These are phyloP conservation scores for Pholiota conissans DNA, from an alignment of 768 basidiomycete species.

Conservation along the genomic window DNA sequence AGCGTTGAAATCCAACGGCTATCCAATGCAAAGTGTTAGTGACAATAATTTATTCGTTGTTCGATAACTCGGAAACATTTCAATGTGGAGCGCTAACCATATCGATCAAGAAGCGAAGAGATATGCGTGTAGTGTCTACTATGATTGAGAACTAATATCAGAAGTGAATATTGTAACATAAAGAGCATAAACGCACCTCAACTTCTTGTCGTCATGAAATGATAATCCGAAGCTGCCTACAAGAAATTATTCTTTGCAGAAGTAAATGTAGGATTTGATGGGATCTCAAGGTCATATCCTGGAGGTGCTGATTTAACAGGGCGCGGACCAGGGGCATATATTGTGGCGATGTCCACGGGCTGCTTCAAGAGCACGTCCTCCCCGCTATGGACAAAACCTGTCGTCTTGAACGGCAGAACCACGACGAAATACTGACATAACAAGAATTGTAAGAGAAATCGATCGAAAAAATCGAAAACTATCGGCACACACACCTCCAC, in stretches of 20 bases:
- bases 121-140: too few relatives aligned
- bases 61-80: too few relatives aligned
- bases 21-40: too few relatives aligned
- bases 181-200: too few relatives aligned
- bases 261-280: not conserved
- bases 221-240: not conserved
- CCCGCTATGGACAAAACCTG: constrained; percentile 27
- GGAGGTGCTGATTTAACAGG: constrained; percentile 32
- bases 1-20: too few relatives aligned
- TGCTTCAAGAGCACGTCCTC: constrained; percentile 26
- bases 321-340: constrained; percentile 27
- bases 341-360: constrained; percentile 35
- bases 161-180: too few relatives aligned
- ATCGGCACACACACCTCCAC: constrained; percentile 32
- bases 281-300: constrained; percentile 19
- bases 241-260: not conserved
- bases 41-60: too few relatives aligned
- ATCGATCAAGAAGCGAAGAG: too few relatives aligned
- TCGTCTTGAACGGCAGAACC: constrained; percentile 35
- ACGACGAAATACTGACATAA: constrained; percentile 32
- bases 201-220: too few relatives aligned
- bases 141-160: too few relatives aligned
- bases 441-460: not conserved
- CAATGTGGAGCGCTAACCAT: too few relatives aligned
- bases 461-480: too few relatives aligned